Evolutionary conservation across 2,329 filamentous ascomycete genomes (phyloP), one percentile per base, ranked within the genome.

Genomic region (Ambrosiella beaveri): DNA sequence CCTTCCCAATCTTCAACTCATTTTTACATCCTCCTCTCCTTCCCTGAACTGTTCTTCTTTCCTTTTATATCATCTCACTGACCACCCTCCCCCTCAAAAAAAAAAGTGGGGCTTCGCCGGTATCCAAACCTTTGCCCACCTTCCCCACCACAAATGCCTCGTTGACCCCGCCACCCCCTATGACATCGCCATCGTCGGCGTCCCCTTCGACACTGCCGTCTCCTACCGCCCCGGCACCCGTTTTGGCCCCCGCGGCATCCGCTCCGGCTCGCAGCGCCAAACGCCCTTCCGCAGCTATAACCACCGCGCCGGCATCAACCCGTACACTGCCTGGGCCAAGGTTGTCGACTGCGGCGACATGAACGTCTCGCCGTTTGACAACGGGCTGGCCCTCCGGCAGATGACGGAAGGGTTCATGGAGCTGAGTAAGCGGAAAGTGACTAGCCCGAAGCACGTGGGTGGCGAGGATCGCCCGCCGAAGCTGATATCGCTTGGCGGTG

Each of bases 321-420:
- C 90, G 0, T 95, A 93, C 71, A 73, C 74, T 45, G 84, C 78
- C 57, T 91, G 86, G 85, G 85, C 86, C 0, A 81, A 73, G 44
- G 80, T 95, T 60, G 74, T 91, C 55, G 90, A 96, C 73, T 96
- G 90, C 68, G 90, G 90, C 52, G 90, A 95, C 67, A 88, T 95
- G 58, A 88, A 90, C 36, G 76, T 94, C 63, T 87, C 85, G 0
- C 89, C 89, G 0, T 84, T 94, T 64, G 88, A 95, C 72, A 95
- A 95, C 68, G 80, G 75, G 1, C 74, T 95, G 13, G 90, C 90
- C 0, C 73, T 90, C 57, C 74, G 76, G 50, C 90, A 95, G 70
- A 95, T 95, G 88, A 86, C 80, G 38, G 80, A 84, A 65, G 88
- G 86, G 0, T 89, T 87, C 68, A 73, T 76, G 6, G 84, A 90